Conservation (phyloP, 1,284 basidiomycete species). For the Ustilago sp. region DNA sequence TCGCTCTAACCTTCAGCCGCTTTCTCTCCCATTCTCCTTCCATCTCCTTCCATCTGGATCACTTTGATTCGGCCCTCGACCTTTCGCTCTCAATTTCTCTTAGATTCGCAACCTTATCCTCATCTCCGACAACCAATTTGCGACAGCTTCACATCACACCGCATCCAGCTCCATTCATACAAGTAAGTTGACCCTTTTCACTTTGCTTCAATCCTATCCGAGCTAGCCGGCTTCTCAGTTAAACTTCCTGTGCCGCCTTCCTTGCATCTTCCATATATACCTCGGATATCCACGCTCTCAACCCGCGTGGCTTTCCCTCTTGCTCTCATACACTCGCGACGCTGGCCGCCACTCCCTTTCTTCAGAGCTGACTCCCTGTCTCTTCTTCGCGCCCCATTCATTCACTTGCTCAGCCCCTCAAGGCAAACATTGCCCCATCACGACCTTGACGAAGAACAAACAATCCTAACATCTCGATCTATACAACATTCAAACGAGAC, state of each 20-base stretch:
- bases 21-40: not conserved
- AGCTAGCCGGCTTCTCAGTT: conserved; percentile 1
- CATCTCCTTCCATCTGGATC: conserved; percentile 2
- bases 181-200: conserved; percentile 1
- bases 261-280: conserved; percentile 17
- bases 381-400: not conserved
- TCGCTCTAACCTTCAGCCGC: not conserved
- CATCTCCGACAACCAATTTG: conserved; percentile 27
- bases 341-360: conserved; percentile 17
- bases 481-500: not conserved
- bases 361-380: conserved; percentile 10
- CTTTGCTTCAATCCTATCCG: not conserved
- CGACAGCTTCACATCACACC: conserved; percentile 23
- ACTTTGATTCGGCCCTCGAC: conserved; percentile 14
- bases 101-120: conserved; percentile 27
- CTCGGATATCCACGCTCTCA: not conserved
- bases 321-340: conserved; percentile 10
- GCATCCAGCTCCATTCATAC: conserved; percentile 18
- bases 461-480: not conserved
- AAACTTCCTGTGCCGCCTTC: not conserved
- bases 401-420: conserved; percentile 1
- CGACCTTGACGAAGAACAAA: conserved; percentile 9
- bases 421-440: not conserved
- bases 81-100: conserved; percentile 11
- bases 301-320: conserved; percentile 5